A percentile compares a stretch with the other conserved stretches of the same genome.
Evolutionary conservation across 495 filamentous ascomycete species (phyloP).

Genomic region (Tuber umbilicatum): DNA sequence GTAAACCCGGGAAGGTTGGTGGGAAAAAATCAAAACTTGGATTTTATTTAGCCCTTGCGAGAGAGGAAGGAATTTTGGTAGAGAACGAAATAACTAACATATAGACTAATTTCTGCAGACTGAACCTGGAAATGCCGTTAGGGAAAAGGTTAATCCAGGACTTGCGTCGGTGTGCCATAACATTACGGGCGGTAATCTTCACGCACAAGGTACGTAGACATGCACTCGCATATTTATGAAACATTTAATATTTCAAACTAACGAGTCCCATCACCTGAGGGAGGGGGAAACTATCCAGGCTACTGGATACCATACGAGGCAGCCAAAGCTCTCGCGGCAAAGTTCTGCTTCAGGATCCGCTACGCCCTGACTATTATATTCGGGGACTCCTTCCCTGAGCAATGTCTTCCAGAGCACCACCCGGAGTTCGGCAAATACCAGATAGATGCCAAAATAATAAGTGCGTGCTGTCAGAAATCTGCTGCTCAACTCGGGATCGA

Average conservation of each 20-base stretch:
- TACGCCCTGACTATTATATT: conserved; percentile 82
- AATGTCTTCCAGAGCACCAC: conserved; percentile 58
- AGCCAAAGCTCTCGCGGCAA: conserved; percentile 74
- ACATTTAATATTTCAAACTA: conserved; percentile 2
- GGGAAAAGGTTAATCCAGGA: conserved; percentile 71
- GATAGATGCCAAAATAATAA: conserved; percentile 58
- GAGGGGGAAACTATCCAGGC: conserved; percentile 49
- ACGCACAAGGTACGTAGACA: conserved; percentile 67
- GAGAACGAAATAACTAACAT: background rate
- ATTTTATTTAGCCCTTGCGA: background rate
- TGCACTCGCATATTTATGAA: background rate
- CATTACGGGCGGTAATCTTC: conserved; percentile 86
- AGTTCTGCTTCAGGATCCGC: conserved; percentile 80
- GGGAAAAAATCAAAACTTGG: background rate
- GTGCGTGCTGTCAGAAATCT: conserved; percentile 21
- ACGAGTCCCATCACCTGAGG: background rate
- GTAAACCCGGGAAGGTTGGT: conserved; percentile 72
- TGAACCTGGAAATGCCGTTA: conserved; percentile 68
- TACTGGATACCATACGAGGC: conserved; percentile 95
- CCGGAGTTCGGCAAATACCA: conserved; percentile 59
- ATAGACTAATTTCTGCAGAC: conserved; percentile 17
- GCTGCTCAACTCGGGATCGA: conserved; percentile 12
- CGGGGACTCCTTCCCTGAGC: conserved; percentile 65
- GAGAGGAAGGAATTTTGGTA: background rate
- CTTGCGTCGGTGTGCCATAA: conserved; percentile 81